phyloP scores from a whole-genome alignment of 139 green algal species.

The Nannochloris sp. region DNA sequence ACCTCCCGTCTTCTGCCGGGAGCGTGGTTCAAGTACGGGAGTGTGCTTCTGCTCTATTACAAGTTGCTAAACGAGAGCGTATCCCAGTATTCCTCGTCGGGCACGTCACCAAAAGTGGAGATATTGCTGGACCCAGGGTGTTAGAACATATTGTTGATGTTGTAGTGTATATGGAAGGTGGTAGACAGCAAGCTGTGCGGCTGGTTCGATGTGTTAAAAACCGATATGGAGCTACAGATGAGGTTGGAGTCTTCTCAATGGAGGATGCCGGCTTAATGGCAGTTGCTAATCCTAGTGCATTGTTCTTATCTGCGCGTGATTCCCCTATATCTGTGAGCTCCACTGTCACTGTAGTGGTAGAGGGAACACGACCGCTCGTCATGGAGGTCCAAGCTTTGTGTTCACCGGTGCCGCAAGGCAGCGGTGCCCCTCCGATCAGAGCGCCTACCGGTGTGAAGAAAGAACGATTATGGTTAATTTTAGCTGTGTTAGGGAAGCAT shows the following conservation, averaged over 20 bases:
- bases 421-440: conserved; percentile 15
- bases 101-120: conserved; percentile 59
- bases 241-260: conserved; percentile 88
- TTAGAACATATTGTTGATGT: conserved; percentile 95
- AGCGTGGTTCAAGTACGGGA: conserved; percentile 79
- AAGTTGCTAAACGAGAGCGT: conserved; percentile 57
- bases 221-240: conserved; percentile 70
- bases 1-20: conserved; percentile 55
- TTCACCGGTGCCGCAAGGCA: conserved; percentile 5
- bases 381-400: conserved; percentile 86
- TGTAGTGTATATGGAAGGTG: conserved; percentile 89
- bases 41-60: conserved; percentile 75
- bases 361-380: conserved; percentile 73
- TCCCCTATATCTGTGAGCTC: conserved; percentile 27
- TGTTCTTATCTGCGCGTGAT: conserved; percentile 53
- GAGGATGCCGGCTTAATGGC: conserved; percentile 40
- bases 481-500: conserved; percentile 66
- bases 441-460: conserved; percentile 46
- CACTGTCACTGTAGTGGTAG: conserved; percentile 57
- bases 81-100: conserved; percentile 78
- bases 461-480: conserved; percentile 60
- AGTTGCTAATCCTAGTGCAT: conserved; percentile 57
- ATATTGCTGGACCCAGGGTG: conserved; percentile 81
- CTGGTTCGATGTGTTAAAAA: conserved; percentile 77
- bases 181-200: conserved; percentile 35